These are phyloP conservation scores for Cryptococcus wingfieldii DNA, from an alignment of 1,284 basidiomycete species.

Conservation along the genomic window DNA sequence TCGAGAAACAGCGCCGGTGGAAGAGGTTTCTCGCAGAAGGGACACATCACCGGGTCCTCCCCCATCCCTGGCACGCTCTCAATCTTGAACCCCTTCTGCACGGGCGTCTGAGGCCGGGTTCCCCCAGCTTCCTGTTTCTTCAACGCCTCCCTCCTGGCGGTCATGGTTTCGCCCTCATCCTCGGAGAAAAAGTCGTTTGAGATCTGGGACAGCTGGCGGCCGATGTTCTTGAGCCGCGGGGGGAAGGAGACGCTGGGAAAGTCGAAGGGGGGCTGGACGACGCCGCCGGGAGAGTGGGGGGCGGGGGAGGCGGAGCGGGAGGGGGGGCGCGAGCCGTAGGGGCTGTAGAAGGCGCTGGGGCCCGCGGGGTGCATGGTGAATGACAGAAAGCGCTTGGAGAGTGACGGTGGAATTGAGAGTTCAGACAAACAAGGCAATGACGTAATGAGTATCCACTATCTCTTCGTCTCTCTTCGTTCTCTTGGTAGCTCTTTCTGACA, in stretches of 20 bases:
- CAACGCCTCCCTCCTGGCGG: background rate
- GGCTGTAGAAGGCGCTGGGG: too few relatives aligned
- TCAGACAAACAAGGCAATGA: too few relatives aligned
- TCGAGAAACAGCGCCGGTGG: slow-evolving; percentile 28
- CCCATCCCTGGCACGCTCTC: slow-evolving; percentile 29
- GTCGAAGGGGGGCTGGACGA: slow-evolving; percentile 7
- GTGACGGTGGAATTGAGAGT: too few relatives aligned
- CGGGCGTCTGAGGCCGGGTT: background rate
- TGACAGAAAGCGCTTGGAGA: too few relatives aligned
- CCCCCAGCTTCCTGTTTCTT: slow-evolving; percentile 3
- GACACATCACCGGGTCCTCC: slow-evolving; percentile 39
- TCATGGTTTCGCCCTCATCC: background rate
- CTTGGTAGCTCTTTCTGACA: too few relatives aligned
- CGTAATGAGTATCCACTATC: too few relatives aligned
- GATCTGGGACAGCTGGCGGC: slow-evolving; percentile 29
- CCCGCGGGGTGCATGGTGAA: too few relatives aligned
- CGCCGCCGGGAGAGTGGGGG: slow-evolving; percentile 1
- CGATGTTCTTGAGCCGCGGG: slow-evolving; percentile 28
- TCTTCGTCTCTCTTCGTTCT: too few relatives aligned
- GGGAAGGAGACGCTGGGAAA: slow-evolving; percentile 6
- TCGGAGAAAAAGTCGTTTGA: slow-evolving; percentile 19
- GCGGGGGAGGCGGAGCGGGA: background rate
- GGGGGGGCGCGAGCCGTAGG: too few relatives aligned
- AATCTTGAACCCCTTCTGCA: background rate
- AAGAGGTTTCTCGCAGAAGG: slow-evolving; percentile 39